Base-by-base conservation (phyloP, 805 yeast genomes). In the Nadsonia fulvescens region DNA sequence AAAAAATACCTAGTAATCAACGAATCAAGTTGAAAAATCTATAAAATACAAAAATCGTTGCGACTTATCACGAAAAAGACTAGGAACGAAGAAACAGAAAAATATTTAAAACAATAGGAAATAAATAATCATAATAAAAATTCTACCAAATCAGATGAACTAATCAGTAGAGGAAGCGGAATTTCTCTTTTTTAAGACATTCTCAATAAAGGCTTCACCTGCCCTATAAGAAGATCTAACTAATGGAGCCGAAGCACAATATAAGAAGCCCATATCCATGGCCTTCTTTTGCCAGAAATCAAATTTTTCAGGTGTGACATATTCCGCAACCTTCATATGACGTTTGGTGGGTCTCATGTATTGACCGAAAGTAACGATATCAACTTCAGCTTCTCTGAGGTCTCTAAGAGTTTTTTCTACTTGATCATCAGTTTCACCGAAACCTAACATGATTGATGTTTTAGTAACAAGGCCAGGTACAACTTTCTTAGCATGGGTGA, bases 321-420 rank as follows among this genome's bases (percentile, higher is more conserved):
- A 89, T 39, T 86, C 95, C 7, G 79, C 94, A 22, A 89, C 99
- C 56, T 83, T 83, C 91, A 89, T 82, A 51, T 89, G 99, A 45
- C 98, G 71, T 53, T 78, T 89, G 2, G 99, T 89, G 23, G 99
- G 99, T 48, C 98, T 66, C 95, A 89, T 89, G 51, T 89, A 89
- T 54, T 89, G 99, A 18, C 99, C 99, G 53, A 89, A 89, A 0
- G 99, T 89, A 10, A 89, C 94, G 25, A 89, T 93, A 44, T 89
- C 96, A 49, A 92, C 89, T 6, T 63, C 55, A 22, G 73, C 64
- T 11, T 54, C 68, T 35, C 96, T 66, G 38, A 91, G 57, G 46
- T 79, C 92, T 34, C 51, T 59, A 42, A 89, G 48, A 1, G 95
- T 72, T 37, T 68, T 71, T 45, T 70, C 47, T 8, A 89, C 49